phyloP scores from a whole-genome alignment of 306 rosid genomes.

The Malus fusca region DNA sequence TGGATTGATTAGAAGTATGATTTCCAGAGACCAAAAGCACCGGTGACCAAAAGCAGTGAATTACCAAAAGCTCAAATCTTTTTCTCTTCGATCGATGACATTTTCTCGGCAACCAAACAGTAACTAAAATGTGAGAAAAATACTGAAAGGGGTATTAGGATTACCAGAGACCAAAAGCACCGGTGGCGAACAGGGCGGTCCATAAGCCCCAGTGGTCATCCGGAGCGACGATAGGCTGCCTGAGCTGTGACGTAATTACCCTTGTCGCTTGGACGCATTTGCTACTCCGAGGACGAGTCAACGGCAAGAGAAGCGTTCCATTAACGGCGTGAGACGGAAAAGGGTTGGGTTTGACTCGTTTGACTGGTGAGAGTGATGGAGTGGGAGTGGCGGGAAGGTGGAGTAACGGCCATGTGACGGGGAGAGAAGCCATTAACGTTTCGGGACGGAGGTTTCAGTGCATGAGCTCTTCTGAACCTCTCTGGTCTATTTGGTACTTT shows the following conservation, averaged over 20 bases:
- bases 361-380: neutral
- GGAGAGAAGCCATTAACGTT: slow-evolving; percentile 11
- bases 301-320: neutral
- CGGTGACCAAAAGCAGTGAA: no score
- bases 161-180: no score
- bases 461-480: neutral
- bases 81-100: no score
- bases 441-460: neutral
- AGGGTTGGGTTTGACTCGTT: neutral
- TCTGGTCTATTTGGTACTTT: neutral
- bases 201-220: slow-evolving; percentile 42
- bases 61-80: no score
- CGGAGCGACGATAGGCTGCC: slow-evolving; percentile 29
- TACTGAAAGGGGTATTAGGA: no score
- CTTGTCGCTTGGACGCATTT: neutral
- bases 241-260: slow-evolving; percentile 19
- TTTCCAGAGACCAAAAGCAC: no score
- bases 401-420: neutral
- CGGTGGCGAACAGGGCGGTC: slow-evolving; percentile 15
- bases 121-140: no score
- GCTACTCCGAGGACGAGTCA: neutral
- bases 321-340: neutral
- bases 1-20: neutral
- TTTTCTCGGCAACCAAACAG: no score
- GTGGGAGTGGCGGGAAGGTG: slow-evolving; percentile 5